Evolutionary conservation across 2,329 filamentous ascomycete genomes (phyloP), one percentile per base, ranked within the genome.

Genomic region (Paramyrothecium roridum): DNA sequence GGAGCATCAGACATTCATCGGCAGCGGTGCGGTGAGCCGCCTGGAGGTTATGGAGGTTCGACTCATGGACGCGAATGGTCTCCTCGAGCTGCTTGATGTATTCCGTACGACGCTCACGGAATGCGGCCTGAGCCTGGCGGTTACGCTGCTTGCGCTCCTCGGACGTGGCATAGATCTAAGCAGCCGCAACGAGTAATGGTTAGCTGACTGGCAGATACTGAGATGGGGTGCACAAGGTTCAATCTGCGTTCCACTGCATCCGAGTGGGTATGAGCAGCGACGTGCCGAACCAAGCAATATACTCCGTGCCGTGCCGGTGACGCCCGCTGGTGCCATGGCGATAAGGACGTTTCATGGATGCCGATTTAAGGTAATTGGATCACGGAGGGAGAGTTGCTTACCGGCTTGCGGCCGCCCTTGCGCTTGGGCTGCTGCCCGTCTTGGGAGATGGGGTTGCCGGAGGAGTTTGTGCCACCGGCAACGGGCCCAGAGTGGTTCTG

Each of bases 11-110:
- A 71, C 95, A 98, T 75, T 98, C 95, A 73, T 98, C 95, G 56
- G 93, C 92, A 56, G 95, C 95, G 67, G 86, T 93, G 65, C 95
- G 90, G 70, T 98, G 95, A 62, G 92, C 96, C 67, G 93, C 90
- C 75, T 98, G 95, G 57, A 99, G 81, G 67, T 87, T 96, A 65
- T 96, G 90, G 55, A 98, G 81, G 65, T 91, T 93, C 66, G 96
- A 91, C 76, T 99, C 95, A 80, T 98, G 93, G 64, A 95, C 90
- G 68, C 95, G 93, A 74, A 99, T 98, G 54, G 93, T 96, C 65
- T 93, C 91, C 76, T 99, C 95, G 23, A 99, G 84, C 74, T 99
- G 95, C 78, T 98, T 98, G 78, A 99, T 99, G 74, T 99, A 99
- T 79, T 99, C 95, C 54, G 93, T 98, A 56, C 95, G 88, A 62